Conservation (phyloP, 306 rosid genomes). For the Astragalus glycyphyllos region DNA sequence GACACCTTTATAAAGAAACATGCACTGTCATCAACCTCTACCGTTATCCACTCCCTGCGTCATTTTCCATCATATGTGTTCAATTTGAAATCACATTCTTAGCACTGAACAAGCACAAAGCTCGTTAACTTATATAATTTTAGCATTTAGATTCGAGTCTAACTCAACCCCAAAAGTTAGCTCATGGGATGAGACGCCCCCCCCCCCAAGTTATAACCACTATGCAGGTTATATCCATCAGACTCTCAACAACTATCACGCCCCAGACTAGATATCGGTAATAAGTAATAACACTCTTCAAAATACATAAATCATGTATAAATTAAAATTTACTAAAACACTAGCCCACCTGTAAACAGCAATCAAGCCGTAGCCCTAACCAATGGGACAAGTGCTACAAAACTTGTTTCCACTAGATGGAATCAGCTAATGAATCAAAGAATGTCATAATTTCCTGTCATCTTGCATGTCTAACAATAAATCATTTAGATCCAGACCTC, state of each 20-base stretch:
- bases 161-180: too few species aligned
- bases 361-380: neutral
- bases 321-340: neutral
- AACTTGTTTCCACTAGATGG: neutral
- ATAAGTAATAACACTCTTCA: neutral
- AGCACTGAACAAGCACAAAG: slow-evolving; percentile 1
- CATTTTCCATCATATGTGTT: neutral
- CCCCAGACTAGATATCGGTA: neutral
- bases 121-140: neutral
- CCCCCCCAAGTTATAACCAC: too few species aligned
- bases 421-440: neutral
- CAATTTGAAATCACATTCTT: slow-evolving; percentile 7
- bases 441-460: neutral
- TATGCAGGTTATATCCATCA: neutral
- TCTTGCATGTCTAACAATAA: neutral
- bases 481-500: slow-evolving; percentile 9
- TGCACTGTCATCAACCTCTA: slow-evolving; percentile 3
- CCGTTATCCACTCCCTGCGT: neutral
- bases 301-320: neutral
- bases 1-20: neutral
- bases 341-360: neutral
- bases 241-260: neutral
- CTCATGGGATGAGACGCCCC: too few species aligned
- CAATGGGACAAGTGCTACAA: neutral
- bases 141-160: neutral